Evolutionary conservation across 768 basidiomycete species (phyloP).

Genomic region (Mycena indigotica): DNA sequence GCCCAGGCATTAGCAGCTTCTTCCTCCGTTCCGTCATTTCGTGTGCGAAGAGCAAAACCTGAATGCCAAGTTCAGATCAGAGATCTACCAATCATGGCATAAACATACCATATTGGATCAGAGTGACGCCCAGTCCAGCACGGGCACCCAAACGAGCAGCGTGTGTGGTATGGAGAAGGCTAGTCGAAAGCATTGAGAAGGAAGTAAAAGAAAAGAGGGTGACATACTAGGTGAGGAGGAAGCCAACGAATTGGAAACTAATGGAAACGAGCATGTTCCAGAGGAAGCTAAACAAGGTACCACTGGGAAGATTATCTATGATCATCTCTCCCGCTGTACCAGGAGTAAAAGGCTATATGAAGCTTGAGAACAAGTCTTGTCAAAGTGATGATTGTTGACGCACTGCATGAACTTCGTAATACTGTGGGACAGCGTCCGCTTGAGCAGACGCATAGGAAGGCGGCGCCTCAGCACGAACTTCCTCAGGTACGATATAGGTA

Average conservation of each 20-base stretch:
- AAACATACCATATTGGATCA: conserved; percentile 74
- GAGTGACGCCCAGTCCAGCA: conserved; percentile 92
- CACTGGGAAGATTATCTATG: conserved; percentile 85
- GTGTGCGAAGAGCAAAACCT: conserved; percentile 75
- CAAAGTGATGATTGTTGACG: not conserved
- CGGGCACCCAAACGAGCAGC: conserved; percentile 91
- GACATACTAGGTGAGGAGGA: conserved; percentile 76
- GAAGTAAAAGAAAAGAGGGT: not conserved
- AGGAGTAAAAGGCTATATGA: conserved; percentile 56
- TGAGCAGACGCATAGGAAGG: conserved; percentile 93
- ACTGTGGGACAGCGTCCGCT: conserved; percentile 94
- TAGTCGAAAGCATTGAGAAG: not conserved
- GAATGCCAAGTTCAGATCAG: not conserved
- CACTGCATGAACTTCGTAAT: conserved; percentile 92
- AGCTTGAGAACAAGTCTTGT: not conserved
- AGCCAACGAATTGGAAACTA: conserved; percentile 97
- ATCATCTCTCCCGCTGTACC: conserved; percentile 76
- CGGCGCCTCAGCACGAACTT: conserved; percentile 78
- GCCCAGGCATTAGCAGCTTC: conserved; percentile 35
- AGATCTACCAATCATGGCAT: not conserved
- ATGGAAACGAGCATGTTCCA: conserved; percentile 94
- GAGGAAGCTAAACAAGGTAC: conserved; percentile 80
- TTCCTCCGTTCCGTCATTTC: conserved; percentile 34
- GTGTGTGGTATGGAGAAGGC: conserved; percentile 88
- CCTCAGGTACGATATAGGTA: conserved; percentile 80